Percentiles rank a stretch among this genome's conserved stretches.
phyloP scores from a whole-genome alignment of 2,329 filamentous ascomycete genomes.

The Acrocalymma vagum region DNA sequence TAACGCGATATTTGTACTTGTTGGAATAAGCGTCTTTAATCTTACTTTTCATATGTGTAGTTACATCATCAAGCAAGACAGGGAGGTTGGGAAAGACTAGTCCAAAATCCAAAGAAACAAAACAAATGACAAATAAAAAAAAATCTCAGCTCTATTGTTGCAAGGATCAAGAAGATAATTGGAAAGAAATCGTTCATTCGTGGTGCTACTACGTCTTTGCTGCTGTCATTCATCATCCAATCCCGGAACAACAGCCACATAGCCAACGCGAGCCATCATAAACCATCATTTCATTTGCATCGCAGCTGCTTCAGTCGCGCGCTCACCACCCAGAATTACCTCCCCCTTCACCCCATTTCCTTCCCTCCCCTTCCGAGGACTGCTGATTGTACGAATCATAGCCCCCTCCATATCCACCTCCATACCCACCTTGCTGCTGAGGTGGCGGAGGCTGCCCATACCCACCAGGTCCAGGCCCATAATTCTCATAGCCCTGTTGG shows the following conservation, averaged over 20 bases:
- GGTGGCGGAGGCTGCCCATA: conserved; percentile 24
- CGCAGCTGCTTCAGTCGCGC: not conserved
- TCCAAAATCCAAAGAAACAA: no score
- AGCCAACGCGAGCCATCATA: no score
- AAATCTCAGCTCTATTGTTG: conserved; percentile 29
- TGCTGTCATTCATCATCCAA: no score
- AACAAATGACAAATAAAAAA: conserved; percentile 18
- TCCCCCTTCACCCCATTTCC: conserved; percentile 42
- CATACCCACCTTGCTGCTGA: conserved; percentile 30
- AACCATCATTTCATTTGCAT: not conserved
- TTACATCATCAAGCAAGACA: conserved; percentile 12
- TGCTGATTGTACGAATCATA: conserved; percentile 29
- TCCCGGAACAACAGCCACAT: no score
- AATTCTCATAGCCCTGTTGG: conserved; percentile 47
- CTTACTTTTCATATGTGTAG: conserved; percentile 26
- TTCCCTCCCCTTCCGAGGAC: conserved; percentile 24
- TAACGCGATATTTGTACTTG: conserved; percentile 27
- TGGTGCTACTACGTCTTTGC: no score
- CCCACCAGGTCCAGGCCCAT: conserved; percentile 19
- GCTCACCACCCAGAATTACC: conserved; percentile 36
- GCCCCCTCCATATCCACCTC: conserved; percentile 18
- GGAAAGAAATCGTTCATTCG: no score
- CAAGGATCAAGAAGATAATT: no score
- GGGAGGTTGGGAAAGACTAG: conserved; percentile 12
- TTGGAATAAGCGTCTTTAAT: conserved; percentile 17